Percentiles rank a stretch among this genome's conserved stretches.
These are phyloP conservation scores for Byssothecium circinans DNA, from an alignment of 2,329 filamentous ascomycete genomes.

Conservation along the genomic window DNA sequence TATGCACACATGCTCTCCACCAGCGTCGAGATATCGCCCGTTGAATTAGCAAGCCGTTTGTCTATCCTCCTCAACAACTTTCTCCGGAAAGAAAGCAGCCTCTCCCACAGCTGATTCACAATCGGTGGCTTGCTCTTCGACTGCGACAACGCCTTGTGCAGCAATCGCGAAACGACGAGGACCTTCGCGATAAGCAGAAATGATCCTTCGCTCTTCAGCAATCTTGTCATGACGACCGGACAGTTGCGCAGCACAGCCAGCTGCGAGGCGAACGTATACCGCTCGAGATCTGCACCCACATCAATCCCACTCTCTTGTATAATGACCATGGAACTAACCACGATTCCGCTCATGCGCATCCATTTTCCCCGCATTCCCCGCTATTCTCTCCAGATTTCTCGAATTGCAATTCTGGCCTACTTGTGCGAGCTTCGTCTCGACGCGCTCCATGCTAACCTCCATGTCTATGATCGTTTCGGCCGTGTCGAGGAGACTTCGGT, in stretches of 20 bases:
- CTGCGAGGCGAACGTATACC: conserved; percentile 57
- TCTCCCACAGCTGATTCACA: conserved; percentile 66
- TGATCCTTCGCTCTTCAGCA: conserved; percentile 55
- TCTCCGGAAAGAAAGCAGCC: conserved; percentile 62
- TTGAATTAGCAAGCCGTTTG: conserved; percentile 46
- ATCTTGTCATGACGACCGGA: conserved; percentile 54
- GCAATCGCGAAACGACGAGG: conserved; percentile 72
- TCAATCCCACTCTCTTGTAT: background rate
- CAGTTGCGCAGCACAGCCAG: conserved; percentile 61
- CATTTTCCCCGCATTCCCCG: conserved; percentile 57
- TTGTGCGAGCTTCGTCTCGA: conserved; percentile 69
- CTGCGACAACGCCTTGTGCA: conserved; percentile 72
- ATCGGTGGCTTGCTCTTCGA: conserved; percentile 51
- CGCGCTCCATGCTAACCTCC: conserved; percentile 73
- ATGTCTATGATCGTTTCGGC: conserved; percentile 93
- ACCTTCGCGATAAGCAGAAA: conserved; percentile 62
- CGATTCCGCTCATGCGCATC: conserved; percentile 46
- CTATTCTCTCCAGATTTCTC: conserved; percentile 67
- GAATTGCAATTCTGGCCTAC: conserved; percentile 80
- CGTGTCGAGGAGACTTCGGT: conserved; percentile 87
- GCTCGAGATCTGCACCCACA: conserved; percentile 43
- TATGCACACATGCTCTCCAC: conserved; percentile 79
- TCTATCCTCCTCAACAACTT: conserved; percentile 69
- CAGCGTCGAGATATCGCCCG: conserved; percentile 51
- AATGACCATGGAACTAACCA: conserved; percentile 33